These are phyloP conservation scores for Polyplosphaeria fusca DNA, from an alignment of 495 filamentous ascomycete genomes.

Conservation along the genomic window DNA sequence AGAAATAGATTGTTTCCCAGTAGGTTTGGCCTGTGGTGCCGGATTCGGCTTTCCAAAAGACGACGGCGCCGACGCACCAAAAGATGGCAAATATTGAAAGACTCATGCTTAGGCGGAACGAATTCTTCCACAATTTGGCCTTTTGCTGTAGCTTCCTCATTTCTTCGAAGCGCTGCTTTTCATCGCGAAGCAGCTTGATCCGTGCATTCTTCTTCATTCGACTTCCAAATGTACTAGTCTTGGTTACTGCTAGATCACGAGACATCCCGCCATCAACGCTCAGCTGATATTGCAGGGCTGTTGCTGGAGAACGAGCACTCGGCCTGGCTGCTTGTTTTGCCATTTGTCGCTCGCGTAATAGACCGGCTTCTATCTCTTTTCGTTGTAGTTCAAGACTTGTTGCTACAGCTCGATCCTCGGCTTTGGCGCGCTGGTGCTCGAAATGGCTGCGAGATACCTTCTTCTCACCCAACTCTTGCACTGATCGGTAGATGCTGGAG, in stretches of 20 bases:
- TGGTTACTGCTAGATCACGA: slow-evolving; percentile 1
- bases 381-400: slow-evolving; percentile 36
- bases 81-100: slow-evolving; percentile 39
- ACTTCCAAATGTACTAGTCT: slow-evolving; percentile 6
- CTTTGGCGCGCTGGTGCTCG: slow-evolving; percentile 54
- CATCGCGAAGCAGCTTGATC: slow-evolving; percentile 39
- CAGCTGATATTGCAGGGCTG: slow-evolving; percentile 13
- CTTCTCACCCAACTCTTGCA: slow-evolving; percentile 57
- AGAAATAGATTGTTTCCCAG: slow-evolving; percentile 44
- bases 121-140: slow-evolving; percentile 40
- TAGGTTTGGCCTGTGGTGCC: slow-evolving; percentile 37
- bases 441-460: slow-evolving; percentile 65
- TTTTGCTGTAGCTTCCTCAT: slow-evolving; percentile 42
- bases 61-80: slow-evolving; percentile 43
- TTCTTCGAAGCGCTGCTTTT: slow-evolving; percentile 42
- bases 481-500: slow-evolving; percentile 49
- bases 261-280: slow-evolving; percentile 1
- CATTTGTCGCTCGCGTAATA: slow-evolving; percentile 13
- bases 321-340: slow-evolving; percentile 20
- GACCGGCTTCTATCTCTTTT: slow-evolving; percentile 17
- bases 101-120: slow-evolving; percentile 37
- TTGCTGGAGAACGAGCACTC: slow-evolving; percentile 18
- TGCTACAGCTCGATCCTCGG: slow-evolving; percentile 53
- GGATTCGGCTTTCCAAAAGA: slow-evolving; percentile 41
- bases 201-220: slow-evolving; percentile 31